Evolutionary conservation across 108 stramenopile genomes (phyloP), one percentile per base, ranked within the genome.

Genomic region (Cyclotella kingstonii): DNA sequence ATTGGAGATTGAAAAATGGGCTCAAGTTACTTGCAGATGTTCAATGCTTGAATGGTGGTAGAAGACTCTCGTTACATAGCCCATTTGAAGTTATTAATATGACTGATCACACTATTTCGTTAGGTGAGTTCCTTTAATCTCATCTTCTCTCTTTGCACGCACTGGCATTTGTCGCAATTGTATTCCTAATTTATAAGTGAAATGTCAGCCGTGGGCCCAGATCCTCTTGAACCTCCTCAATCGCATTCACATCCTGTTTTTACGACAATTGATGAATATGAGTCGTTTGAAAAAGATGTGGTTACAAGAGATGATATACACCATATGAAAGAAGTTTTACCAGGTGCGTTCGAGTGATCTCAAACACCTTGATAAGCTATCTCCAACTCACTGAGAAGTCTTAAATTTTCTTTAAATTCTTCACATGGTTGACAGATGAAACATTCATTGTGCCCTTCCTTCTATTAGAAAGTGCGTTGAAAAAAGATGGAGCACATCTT

Each of bases 1-100:
- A 96, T 38, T 93, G 93, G 90, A 56, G 90, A 41, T 45, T 96
- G 15, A 53, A 63, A 34, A 93, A 95, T 63, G 85, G 92, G 14
- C 65, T 96, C 61, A 71, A 84, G 48, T 29, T 98, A 4, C 62
- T 98, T 26, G 78, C 91, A 4, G 95, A 96, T 51, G 92, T 98
- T 30, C 76, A 80, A 7, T 82, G 85, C 14, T 80, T 93, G 18
- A 88, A 92, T 63, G 94, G 97, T 3, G 95, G 96, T 17, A 70
- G 96, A 39, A 83, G 90, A 54, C 54, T 95, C 17, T 80, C 87
- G 21, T 80, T 93, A 0, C 66, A 77, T 10, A 89, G 86, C 34
- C 72, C 84, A 12, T 95, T 97, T 70, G 76, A 85, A 53, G 45
- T 97, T 10, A 48, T 81, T 25, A 97, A 97, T 71, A 90, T 82